Percentiles rank a stretch among this genome's conserved stretches.
These are phyloP conservation scores for Calonectria ilicicola DNA, from an alignment of 2,329 filamentous ascomycete species.

Conservation along the genomic window DNA sequence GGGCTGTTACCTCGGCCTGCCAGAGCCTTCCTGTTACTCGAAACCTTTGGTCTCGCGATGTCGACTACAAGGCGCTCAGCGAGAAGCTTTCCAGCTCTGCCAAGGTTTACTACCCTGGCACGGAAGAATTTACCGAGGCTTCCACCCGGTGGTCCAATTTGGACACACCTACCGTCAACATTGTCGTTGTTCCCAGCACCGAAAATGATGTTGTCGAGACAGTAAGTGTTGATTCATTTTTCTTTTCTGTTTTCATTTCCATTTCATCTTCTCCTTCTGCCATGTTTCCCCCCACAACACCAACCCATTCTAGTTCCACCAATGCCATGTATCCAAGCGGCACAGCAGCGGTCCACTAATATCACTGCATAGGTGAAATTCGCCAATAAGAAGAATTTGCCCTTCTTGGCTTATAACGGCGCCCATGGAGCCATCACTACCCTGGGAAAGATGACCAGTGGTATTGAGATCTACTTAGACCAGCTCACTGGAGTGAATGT, in stretches of 20 bases:
- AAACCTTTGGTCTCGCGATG: not conserved
- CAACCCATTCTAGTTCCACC: not conserved
- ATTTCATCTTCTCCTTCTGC: not conserved
- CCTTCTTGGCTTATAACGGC: conserved; percentile 66
- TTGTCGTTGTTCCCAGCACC: conserved; percentile 60
- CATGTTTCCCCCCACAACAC: not conserved
- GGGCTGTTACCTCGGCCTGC: not conserved
- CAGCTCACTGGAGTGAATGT: conserved; percentile 58
- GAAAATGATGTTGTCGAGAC: conserved; percentile 63
- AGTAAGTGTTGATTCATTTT: conserved; percentile 44
- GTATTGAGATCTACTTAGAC: conserved; percentile 62
- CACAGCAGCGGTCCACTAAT: not conserved
- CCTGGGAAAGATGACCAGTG: conserved; percentile 59
- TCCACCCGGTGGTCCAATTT: conserved; percentile 61
- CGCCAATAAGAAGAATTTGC: conserved; percentile 58
- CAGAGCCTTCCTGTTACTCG: not conserved
- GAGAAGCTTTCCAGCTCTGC: conserved; percentile 37
- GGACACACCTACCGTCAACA: conserved; percentile 54
- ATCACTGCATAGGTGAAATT: conserved; percentile 47
- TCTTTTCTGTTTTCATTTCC: not conserved
- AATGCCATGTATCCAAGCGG: not conserved
- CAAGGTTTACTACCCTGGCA: conserved; percentile 57
- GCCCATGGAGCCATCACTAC: conserved; percentile 64
- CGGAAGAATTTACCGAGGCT: conserved; percentile 51
- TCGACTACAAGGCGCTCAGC: not conserved